Evolutionary conservation across 345 rosid species (phyloP), one percentile per base, ranked within the genome.

Genomic region (Durio zibethinus): DNA sequence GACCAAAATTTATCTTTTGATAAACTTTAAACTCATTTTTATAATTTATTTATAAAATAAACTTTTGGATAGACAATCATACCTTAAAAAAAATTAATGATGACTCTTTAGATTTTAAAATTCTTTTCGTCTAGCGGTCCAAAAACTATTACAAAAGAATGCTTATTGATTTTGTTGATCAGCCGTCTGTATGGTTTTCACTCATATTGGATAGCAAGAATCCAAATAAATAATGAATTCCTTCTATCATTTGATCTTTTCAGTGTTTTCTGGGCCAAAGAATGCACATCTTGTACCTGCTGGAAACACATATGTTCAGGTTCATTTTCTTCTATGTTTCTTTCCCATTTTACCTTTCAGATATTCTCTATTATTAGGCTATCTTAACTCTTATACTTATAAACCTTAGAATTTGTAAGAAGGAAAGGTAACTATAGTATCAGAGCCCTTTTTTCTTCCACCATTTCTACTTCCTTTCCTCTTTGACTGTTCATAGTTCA

Each of bases 271-370:
- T 2, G 97, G 98, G 64, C 79, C 88, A 15, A 90, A 89, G 66
- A 93, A 92, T 87, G 85, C 78, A 70, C 89, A 86, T 66, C 78
- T 92, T 73, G 86, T 96, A 77, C 94, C 97, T 7, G 94, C 98
- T 8, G 96, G 97, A 65, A 93, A 93, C 80, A 80, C 86, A 56
- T 95, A 93, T 66, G 89, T 90, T 80, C 99, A 93, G 99, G 98
- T 95, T 83, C 74, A 21, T 31, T 57, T 76, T 42, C 12, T 25
- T 29, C 43, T 23, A 29, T 47, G 35, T 36, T 4, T 76, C 31
- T 64, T 23, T 54, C 31, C 12, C 35, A 36, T 72, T 10, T 47
- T 47, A 25, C 10, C 4, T 48, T 48, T 21, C 7, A 8, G 21
- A 21, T 1, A 21, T 21, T 48, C 4, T 20, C 53, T 0, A 48